Percentiles rank a stretch among this genome's conserved stretches.
Conservation (phyloP, 306 rosid genomes). For the Quercus bicolor region DNA sequence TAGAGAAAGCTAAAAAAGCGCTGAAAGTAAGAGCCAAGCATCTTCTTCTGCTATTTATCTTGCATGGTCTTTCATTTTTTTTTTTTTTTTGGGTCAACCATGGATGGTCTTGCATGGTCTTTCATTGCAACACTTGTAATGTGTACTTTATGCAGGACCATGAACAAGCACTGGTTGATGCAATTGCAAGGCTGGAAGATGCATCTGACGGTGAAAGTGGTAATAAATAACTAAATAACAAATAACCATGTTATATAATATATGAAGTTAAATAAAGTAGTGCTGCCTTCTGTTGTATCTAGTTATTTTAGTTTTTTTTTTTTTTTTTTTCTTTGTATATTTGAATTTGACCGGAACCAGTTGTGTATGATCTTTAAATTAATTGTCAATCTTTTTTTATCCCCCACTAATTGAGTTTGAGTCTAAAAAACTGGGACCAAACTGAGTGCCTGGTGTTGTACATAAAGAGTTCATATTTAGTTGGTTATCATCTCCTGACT, state of each 20-base stretch:
- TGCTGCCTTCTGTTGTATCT: slow-evolving; percentile 39
- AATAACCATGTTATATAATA: slow-evolving; percentile 20
- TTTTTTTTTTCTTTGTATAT: neutral
- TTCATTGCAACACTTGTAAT: slow-evolving; percentile 16
- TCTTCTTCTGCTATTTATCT: slow-evolving; percentile 6
- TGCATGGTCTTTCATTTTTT: neutral
- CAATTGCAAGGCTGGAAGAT: slow-evolving; percentile 78
- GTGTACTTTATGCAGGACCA: slow-evolving; percentile 59
- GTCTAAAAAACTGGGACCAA: neutral
- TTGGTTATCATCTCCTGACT: neutral
- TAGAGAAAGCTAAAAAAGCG: slow-evolving; percentile 79
- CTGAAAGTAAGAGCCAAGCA: slow-evolving; percentile 51
- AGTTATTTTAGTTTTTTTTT: slow-evolving; percentile 1
- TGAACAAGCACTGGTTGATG: slow-evolving; percentile 74
- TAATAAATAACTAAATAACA: slow-evolving; percentile 67
- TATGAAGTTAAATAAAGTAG: slow-evolving; percentile 25
- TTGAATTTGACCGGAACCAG: slow-evolving; percentile 21
- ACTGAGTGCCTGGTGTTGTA: neutral
- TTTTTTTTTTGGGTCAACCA: too few relatives aligned
- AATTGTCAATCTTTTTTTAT: neutral
- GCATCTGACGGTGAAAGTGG: slow-evolving; percentile 92
- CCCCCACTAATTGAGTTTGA: neutral
- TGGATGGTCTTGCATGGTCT: neutral
- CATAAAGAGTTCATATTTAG: neutral
- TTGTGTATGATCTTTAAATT: slow-evolving; percentile 15